Percentiles rank a stretch among this genome's conserved stretches.
Evolutionary conservation across 2,329 filamentous ascomycete species (phyloP).

Genomic region (Fusarium sp.): DNA sequence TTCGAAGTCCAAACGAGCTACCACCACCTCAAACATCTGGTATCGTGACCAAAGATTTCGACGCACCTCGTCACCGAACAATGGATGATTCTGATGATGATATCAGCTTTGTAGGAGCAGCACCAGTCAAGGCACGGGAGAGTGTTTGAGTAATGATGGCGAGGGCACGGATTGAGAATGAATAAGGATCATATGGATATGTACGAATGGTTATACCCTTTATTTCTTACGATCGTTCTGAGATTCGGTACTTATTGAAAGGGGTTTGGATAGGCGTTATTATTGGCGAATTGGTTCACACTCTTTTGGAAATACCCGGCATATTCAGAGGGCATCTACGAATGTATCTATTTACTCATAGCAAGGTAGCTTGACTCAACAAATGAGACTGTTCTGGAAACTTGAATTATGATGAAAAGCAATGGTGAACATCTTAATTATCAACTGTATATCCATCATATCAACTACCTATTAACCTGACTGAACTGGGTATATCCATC

Average conservation of each 20-base stretch:
- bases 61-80: constrained; percentile 29
- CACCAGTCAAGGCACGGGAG: constrained; percentile 56
- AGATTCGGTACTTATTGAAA: constrained; percentile 17
- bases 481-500: constrained; percentile 20
- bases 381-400: background rate
- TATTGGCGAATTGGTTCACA: constrained; percentile 13
- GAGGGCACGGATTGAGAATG: background rate
- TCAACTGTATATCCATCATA: background rate
- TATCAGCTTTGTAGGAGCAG: constrained; percentile 52
- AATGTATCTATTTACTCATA: background rate
- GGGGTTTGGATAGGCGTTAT: constrained; percentile 28
- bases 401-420: background rate
- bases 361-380: background rate
- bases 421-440: background rate
- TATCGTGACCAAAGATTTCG: constrained; percentile 43
- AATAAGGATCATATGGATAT: background rate
- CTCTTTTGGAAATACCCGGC: constrained; percentile 20
- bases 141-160: constrained; percentile 48
- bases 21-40: constrained; percentile 31
- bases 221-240: constrained; percentile 39
- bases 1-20: constrained; percentile 45
- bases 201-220: constrained; percentile 38
- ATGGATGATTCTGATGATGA: constrained; percentile 49
- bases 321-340: background rate
- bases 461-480: background rate